Conservation (phyloP, 345 rosid species). For the Syzygium oleosum region DNA sequence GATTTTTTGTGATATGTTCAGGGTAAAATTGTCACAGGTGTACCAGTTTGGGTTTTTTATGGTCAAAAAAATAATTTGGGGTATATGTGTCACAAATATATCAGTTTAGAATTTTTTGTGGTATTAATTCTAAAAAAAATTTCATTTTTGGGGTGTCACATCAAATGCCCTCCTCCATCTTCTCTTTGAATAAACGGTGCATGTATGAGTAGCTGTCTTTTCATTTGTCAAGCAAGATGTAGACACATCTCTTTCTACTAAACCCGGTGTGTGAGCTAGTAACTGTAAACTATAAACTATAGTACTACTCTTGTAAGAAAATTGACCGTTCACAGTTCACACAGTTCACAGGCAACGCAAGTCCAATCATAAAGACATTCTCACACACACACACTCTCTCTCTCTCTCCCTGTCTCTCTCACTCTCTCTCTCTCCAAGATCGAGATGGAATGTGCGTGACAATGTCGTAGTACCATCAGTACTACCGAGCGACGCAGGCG, state of each 20-base stretch:
- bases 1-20: too few species aligned
- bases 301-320: neutral
- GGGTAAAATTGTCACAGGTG: too few species aligned
- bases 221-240: neutral
- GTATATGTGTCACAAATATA: too few species aligned
- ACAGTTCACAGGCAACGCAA: neutral
- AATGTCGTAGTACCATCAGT: neutral
- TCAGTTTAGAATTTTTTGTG: too few species aligned
- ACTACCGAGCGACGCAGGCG: neutral
- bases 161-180: too few species aligned
- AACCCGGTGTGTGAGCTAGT: neutral
- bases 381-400: neutral
- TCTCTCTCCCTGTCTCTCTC: neutral
- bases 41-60: too few species aligned
- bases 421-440: neutral
- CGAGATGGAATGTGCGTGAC: neutral
- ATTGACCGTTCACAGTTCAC: neutral
- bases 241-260: neutral
- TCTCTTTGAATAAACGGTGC: too few species aligned
- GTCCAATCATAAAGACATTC: neutral
- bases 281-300: neutral
- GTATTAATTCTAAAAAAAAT: neutral
- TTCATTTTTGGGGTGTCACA: too few species aligned
- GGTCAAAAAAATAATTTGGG: too few species aligned
- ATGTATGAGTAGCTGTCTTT: too few species aligned